Conservation (phyloP, 306 rosid genomes). For the Cucurbita argyrosperma region DNA sequence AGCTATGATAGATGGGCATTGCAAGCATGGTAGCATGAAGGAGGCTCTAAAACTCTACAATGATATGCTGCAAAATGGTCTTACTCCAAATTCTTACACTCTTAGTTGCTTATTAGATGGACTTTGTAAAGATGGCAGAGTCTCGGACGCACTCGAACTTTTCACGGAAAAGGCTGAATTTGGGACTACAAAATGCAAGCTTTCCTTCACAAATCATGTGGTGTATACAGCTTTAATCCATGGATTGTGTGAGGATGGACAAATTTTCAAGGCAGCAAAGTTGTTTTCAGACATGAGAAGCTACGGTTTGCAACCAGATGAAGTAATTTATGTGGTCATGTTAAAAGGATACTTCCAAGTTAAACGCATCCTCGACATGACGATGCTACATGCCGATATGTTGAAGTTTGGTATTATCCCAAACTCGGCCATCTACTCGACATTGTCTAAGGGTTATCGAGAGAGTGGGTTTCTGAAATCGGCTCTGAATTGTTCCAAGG, state of each 20-base stretch:
- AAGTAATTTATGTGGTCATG: conserved; percentile 30
- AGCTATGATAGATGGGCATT: conserved; percentile 52
- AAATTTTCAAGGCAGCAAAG: conserved; percentile 42
- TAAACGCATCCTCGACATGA: conserved; percentile 34
- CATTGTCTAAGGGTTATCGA: conserved; percentile 34
- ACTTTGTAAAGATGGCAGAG: conserved; percentile 49
- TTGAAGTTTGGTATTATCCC: conserved; percentile 42
- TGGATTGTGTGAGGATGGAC: conserved; percentile 47
- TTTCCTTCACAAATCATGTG: conserved; percentile 33
- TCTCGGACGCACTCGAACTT: conserved; percentile 32
- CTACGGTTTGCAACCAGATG: conserved; percentile 36
- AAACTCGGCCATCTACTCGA: conserved; percentile 10
- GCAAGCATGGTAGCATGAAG: conserved; percentile 36
- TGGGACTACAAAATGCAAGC: neutral
- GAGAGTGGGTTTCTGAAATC: conserved; percentile 24
- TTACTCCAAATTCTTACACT: conserved; percentile 38
- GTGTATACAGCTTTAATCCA: conserved; percentile 44
- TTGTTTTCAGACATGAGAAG: conserved; percentile 52
- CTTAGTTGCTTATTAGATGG: conserved; percentile 49
- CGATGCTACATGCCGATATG: conserved; percentile 66
- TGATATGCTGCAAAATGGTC: conserved; percentile 43
- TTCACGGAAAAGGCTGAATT: conserved; percentile 31
- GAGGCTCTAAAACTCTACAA: conserved; percentile 36
- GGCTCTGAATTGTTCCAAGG: conserved; percentile 17
- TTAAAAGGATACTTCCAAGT: conserved; percentile 34